Conservation (phyloP, 805 yeast species). For the Zygotorulaspora florentina region DNA sequence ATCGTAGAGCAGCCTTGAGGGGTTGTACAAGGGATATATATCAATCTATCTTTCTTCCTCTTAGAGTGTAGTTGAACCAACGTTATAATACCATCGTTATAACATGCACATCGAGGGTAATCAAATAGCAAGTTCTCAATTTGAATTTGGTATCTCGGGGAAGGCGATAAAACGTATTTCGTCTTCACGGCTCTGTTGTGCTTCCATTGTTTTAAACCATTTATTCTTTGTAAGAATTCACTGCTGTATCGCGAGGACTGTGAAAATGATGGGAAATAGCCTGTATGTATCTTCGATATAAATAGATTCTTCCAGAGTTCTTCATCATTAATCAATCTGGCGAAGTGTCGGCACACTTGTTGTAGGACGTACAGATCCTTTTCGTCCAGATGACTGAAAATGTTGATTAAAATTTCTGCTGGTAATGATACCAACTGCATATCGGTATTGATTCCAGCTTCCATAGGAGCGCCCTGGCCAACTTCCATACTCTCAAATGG, state of each 20-base stretch:
- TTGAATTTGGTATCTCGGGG: constrained; percentile 21
- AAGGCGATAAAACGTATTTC: constrained; percentile 30
- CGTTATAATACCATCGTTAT: constrained; percentile 36
- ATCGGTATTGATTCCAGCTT: neutral
- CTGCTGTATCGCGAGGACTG: constrained; percentile 34
- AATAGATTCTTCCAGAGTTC: constrained; percentile 43
- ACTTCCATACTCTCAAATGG: too few species aligned
- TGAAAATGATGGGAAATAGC: constrained; percentile 38
- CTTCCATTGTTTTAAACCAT: constrained; percentile 32
- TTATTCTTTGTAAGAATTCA: constrained; percentile 34
- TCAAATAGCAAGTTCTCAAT: constrained; percentile 33
- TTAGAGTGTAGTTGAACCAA: constrained; percentile 30
- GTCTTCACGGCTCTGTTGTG: constrained; percentile 35
- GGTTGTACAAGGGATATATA: constrained; percentile 37
- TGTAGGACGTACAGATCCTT: constrained; percentile 35
- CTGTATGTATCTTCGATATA: constrained; percentile 27
- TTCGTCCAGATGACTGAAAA: constrained; percentile 37
- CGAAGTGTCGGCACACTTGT: constrained; percentile 30
- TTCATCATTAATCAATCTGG: constrained; percentile 36
- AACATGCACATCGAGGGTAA: constrained; percentile 35
- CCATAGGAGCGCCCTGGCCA: neutral
- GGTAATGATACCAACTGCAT: constrained; percentile 29
- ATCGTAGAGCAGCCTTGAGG: constrained; percentile 38
- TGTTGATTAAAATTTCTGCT: constrained; percentile 35
- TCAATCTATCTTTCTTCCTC: constrained; percentile 27